Evolutionary conservation across 768 basidiomycete species (phyloP), one percentile per base, ranked within the genome.

Genomic region (Russula olivacea): DNA sequence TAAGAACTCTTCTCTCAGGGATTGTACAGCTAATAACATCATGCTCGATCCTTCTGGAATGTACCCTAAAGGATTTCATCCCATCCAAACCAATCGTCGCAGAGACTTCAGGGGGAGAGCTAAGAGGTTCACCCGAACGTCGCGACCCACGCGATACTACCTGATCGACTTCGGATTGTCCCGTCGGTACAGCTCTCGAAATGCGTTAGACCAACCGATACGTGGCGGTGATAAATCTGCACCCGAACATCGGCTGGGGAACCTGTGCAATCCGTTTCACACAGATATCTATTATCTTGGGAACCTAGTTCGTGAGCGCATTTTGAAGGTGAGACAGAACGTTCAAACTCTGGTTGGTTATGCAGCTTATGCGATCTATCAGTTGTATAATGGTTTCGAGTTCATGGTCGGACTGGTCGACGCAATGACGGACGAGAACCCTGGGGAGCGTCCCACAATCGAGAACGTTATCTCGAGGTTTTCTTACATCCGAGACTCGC

Each of bases 201-300:
- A 74, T 6, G 60, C 76, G 0, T 64, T 63, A 0, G 75, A 73
- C 34, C 48, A 63, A 6, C 72, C 75, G 0, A 69, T 77, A 2
- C 64, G 66, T 9, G 80, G 79, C 0, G 79, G 75, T 3, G 80
- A 83, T 67, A 74, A 73, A 55, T 69, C 76, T 0, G 72, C 74
- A 0, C 75, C 76, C 1, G 75, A 77, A 60, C 74, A 72, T 58
- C 64, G 64, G 2, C 57, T 34, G 4, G 3, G 47, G 34, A 25
- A 21, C 41, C 66, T 58, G 1, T 68, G 59, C 54, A 69, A 76
- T 51, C 75, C 74, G 1, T 76, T 76, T 62, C 69, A 71, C 11
- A 74, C 71, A 1, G 76, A 78, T 41, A 61, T 76, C 21, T 76
- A 75, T 58, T 72, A 70, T 36, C 34, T 76, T 17, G 76, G 74